phyloP scores from a whole-genome alignment of 805 yeast genomes.

The Ogataea philodendri region DNA sequence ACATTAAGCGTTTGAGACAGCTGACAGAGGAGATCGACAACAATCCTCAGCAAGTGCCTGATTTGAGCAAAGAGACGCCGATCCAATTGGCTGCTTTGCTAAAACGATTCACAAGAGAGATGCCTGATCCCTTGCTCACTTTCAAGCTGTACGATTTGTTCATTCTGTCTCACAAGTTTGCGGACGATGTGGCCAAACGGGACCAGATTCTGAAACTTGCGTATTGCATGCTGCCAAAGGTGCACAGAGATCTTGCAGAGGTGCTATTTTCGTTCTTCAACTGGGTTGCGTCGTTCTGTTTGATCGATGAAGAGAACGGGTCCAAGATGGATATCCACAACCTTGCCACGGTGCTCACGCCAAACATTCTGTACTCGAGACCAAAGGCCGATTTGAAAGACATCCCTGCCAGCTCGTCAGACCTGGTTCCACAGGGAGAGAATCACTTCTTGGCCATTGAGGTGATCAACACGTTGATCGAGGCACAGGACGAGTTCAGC shows the following conservation, averaged over 20 bases:
- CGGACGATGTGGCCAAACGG: conserved; percentile 41
- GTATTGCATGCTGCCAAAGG: conserved; percentile 76
- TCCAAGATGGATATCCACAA: conserved; percentile 97
- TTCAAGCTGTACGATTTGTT: conserved; percentile 73
- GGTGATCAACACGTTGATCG: conserved; percentile 79
- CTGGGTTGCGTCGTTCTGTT: conserved; percentile 96
- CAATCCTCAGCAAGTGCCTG: conserved; percentile 68
- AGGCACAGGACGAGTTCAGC: conserved; percentile 74
- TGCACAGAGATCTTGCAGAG: conserved; percentile 81
- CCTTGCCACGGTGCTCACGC: conserved; percentile 92
- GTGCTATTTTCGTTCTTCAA: conserved; percentile 80
- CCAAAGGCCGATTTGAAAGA: conserved; percentile 34
- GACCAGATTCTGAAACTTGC: conserved; percentile 58
- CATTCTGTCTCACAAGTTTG: conserved; percentile 61
- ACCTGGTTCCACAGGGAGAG: conserved; percentile 47
- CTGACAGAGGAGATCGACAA: conserved; percentile 71
- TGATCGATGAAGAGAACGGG: conserved; percentile 83
- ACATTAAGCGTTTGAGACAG: conserved; percentile 75
- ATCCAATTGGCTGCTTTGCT: conserved; percentile 91
- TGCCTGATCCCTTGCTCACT: conserved; percentile 89
- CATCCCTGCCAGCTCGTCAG: conserved; percentile 22
- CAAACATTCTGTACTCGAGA: conserved; percentile 74
- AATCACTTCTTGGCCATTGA: conserved; percentile 87
- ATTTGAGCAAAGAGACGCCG: conserved; percentile 69
- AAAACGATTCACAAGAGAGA: conserved; percentile 86